phyloP scores from a whole-genome alignment of 2,329 filamentous ascomycete genomes.

The Colletotrichum acutatum region DNA sequence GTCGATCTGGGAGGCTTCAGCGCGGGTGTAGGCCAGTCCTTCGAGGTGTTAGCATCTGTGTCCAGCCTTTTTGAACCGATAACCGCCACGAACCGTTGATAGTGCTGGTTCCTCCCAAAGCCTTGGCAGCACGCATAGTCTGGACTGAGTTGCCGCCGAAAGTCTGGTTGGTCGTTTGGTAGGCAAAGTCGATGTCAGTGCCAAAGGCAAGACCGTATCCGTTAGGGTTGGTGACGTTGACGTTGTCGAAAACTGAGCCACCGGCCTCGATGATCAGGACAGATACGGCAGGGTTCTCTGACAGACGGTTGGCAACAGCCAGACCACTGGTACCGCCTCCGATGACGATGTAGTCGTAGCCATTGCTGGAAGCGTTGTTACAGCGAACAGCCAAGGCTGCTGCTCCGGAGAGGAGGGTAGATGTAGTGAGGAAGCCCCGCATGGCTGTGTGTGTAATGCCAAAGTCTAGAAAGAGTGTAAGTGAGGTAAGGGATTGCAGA shows the following conservation, averaged over 20 bases:
- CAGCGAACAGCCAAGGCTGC: conserved; percentile 1
- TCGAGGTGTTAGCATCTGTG: conserved; percentile 10
- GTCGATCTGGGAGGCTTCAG: conserved; percentile 53
- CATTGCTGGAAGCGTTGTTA: background rate
- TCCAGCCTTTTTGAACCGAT: background rate
- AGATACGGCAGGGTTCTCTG: conserved; percentile 45
- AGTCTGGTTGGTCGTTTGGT: conserved; percentile 45
- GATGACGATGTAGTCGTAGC: conserved; percentile 51
- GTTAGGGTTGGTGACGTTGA: conserved; percentile 44
- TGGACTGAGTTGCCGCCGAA: conserved; percentile 46
- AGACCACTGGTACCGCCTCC: conserved; percentile 51
- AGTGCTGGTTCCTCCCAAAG: conserved; percentile 52
- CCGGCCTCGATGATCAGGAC: conserved; percentile 49
- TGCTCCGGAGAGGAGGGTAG: conserved; percentile 8
- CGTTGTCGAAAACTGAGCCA: conserved; percentile 46
- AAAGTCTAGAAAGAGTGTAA: background rate
- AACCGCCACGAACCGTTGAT: conserved; percentile 47
- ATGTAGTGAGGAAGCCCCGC: background rate
- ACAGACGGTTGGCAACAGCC: conserved; percentile 50
- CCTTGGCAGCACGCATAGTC: conserved; percentile 48
- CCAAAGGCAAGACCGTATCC: conserved; percentile 41
- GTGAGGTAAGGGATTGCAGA: too few species aligned
- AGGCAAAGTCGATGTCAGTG: conserved; percentile 49
- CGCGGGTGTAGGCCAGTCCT: conserved; percentile 60
- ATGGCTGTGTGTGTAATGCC: background rate